Base-by-base conservation (phyloP, 2,329 filamentous ascomycete species). In the Xylariales sp. region DNA sequence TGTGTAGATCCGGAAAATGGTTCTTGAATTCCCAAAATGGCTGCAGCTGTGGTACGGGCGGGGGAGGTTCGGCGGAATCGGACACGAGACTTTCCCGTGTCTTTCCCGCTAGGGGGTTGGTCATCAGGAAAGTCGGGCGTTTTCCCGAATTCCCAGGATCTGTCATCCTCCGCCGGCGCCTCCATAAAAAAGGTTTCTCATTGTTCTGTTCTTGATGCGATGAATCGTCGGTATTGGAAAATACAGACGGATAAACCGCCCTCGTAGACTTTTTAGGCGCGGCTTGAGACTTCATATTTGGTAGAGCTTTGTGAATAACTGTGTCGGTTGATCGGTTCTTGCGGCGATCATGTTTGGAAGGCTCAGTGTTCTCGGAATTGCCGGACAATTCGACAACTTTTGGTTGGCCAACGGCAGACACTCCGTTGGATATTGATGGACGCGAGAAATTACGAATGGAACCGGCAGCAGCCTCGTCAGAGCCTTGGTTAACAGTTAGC, bases 171-270 rank as follows among this genome's bases (percentile, higher is more conserved):
- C 75, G 75, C 54, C 72, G 73, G 69, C 74, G 74, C 39, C 60
- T 69, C 75, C 76, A 77, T 78, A 78, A 78, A 78, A 78, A 78
- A 78, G 59, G 69, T 57, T 69, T 73, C 63, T 69, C 70, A 1
- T 54, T 70, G 28, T 70, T 77, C n/a, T 68, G 46, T 67, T 64
- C 48, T 39, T 43, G 67, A 23, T 18, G 45, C 53, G 55, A 56
- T 41, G 46, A 30, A 53, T 71, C 67, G 30, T 49, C 63, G 6
- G 32, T 16, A 23, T 65, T 52, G 5, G 59, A 64, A 18, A 63
- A 57, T 18, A 56, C 23, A 3, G 52, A 41, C 3, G 69, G 62
- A n/a, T 71, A 67, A 32, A 65, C 65, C 16, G 59, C 52, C 12
- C 16, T 62, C 3, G 62, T 55, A 8, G 59, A 8, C 43, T 48